Evolutionary conservation across 768 basidiomycete species (phyloP).

Genomic region (Amanita rimosa): DNA sequence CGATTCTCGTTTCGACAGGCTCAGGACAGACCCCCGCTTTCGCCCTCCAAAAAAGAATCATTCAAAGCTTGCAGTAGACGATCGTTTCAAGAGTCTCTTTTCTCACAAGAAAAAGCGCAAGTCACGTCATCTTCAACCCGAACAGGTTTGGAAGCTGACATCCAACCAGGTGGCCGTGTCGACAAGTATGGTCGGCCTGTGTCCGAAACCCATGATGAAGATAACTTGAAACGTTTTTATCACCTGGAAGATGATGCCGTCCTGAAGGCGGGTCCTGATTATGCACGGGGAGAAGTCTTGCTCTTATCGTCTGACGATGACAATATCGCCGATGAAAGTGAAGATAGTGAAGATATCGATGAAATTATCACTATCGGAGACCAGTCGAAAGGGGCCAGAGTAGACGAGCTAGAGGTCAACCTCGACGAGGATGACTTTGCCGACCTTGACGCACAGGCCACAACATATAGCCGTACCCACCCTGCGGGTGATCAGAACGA

Average conservation of each 20-base stretch:
- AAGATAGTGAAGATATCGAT: slow-evolving; percentile 31
- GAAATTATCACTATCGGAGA: slow-evolving; percentile 41
- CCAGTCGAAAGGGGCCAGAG: slow-evolving; percentile 28
- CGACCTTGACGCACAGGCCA: slow-evolving; percentile 65
- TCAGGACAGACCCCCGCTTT: slow-evolving; percentile 91
- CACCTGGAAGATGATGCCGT: slow-evolving; percentile 43
- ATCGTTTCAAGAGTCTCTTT: slow-evolving; percentile 81
- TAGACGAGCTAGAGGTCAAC: slow-evolving; percentile 52
- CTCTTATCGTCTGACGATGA: slow-evolving; percentile 76
- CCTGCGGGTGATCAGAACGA: slow-evolving; percentile 23
- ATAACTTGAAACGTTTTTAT: slow-evolving; percentile 74
- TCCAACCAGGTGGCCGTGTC: slow-evolving; percentile 39
- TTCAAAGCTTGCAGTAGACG: slow-evolving; percentile 80
- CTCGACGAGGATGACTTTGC: slow-evolving; percentile 69
- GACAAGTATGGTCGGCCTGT: slow-evolving; percentile 86
- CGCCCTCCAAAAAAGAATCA: slow-evolving; percentile 70
- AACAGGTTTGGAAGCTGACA: neutral
- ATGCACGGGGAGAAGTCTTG: slow-evolving; percentile 81
- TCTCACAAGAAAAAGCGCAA: slow-evolving; percentile 29
- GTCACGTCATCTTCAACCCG: slow-evolving; percentile 12
- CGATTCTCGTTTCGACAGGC: slow-evolving; percentile 79
- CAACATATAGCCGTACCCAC: slow-evolving; percentile 42
- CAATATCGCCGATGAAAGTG: slow-evolving; percentile 17
- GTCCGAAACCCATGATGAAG: slow-evolving; percentile 56
- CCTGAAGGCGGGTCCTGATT: slow-evolving; percentile 44